Conservation (phyloP, 2,329 filamentous ascomycete species). For the Paecilomyces fulvus region DNA sequence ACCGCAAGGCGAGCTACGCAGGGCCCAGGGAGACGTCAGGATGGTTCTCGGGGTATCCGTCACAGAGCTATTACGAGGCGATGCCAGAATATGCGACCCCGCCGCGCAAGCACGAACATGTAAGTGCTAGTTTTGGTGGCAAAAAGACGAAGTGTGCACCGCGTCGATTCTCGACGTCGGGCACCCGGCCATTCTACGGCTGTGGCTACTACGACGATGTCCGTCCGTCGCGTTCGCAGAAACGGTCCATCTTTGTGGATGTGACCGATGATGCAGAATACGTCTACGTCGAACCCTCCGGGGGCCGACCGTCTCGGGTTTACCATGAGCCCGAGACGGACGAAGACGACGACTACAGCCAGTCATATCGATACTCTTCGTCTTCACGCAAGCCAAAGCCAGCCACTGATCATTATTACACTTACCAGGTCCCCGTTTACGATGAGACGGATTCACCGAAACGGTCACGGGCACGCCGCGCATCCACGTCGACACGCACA, state of each 20-base stretch:
- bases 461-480: slow-evolving; percentile 44
- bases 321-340: slow-evolving; percentile 10
- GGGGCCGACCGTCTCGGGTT: slow-evolving; percentile 28
- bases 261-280: slow-evolving; percentile 48
- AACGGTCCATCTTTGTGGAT: slow-evolving; percentile 49
- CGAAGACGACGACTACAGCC: slow-evolving; percentile 14
- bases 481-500: slow-evolving; percentile 44
- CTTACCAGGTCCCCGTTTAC: slow-evolving; percentile 47
- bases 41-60: slow-evolving; percentile 39
- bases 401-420: slow-evolving; percentile 44
- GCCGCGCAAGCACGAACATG: slow-evolving; percentile 53
- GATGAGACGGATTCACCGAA: slow-evolving; percentile 45
- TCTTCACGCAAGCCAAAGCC: slow-evolving; percentile 35
- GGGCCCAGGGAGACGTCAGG: slow-evolving; percentile 33
- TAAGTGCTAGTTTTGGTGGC: slow-evolving; percentile 52
- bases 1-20: slow-evolving; percentile 49
- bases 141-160: slow-evolving; percentile 21
- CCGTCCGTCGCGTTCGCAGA: slow-evolving; percentile 34
- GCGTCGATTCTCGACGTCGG: slow-evolving; percentile 41
- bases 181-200: slow-evolving; percentile 20
- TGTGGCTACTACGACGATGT: slow-evolving; percentile 19
- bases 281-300: slow-evolving; percentile 36
- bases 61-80: slow-evolving; percentile 38
- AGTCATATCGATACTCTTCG: slow-evolving; percentile 16
- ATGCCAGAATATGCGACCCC: slow-evolving; percentile 43